Percentiles rank a stretch among this genome's conserved stretches.
phyloP scores from a whole-genome alignment of 139 green algal genomes.

The Eudorina sp. region DNA sequence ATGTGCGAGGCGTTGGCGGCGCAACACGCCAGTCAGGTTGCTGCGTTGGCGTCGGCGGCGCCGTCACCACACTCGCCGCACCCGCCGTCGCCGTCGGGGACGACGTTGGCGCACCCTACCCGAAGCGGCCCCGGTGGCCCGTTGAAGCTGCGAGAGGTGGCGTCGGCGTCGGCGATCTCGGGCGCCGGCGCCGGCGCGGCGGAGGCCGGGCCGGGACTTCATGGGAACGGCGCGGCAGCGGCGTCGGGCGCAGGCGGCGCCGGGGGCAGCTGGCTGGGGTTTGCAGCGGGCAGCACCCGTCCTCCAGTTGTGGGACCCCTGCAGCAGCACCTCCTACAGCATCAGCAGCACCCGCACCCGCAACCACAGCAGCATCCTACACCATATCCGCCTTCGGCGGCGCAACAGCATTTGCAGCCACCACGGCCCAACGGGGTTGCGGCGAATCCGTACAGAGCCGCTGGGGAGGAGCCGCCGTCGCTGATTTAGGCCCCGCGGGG shows the following conservation, averaged over 20 bases:
- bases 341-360: background rate
- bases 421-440: background rate
- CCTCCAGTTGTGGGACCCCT: background rate
- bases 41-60: background rate
- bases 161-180: too few relatives aligned
- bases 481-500: background rate
- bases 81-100: too few relatives aligned
- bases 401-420: too few relatives aligned
- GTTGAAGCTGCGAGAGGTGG: background rate
- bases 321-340: background rate
- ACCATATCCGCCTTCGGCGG: too few relatives aligned
- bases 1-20: conserved; percentile 39
- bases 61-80: too few relatives aligned
- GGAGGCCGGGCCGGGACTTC: too few relatives aligned
- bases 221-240: too few relatives aligned
- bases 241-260: background rate
- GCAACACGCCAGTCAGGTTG: background rate
- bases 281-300: background rate
- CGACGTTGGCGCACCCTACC: background rate
- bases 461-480: background rate
- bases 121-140: background rate
- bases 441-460: background rate
- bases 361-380: background rate
- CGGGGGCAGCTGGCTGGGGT: background rate
- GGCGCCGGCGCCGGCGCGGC: background rate